Percentiles rank a stretch among this genome's conserved stretches.
phyloP scores from a whole-genome alignment of 2,329 filamentous ascomycete genomes.

The Epicoccum sorghinum region DNA sequence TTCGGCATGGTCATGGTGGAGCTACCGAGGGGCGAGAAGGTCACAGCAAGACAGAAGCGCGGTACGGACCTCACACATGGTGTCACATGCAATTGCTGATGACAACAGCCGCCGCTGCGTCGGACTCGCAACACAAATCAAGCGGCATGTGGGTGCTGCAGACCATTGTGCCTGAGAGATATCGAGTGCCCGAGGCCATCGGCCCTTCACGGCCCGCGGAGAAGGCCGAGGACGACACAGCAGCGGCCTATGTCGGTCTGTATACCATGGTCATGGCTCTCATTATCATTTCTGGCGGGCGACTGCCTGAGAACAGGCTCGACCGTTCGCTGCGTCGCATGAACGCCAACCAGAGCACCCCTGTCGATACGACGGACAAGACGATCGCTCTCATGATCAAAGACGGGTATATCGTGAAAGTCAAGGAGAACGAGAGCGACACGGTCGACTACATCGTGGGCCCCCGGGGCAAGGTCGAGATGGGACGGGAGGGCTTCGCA shows the following conservation, averaged over 20 bases:
- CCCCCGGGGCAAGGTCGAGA: slow-evolving; percentile 82
- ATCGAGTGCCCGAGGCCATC: slow-evolving; percentile 69
- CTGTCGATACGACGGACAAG: slow-evolving; percentile 74
- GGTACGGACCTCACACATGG: slow-evolving; percentile 54
- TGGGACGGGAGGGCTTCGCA: slow-evolving; percentile 77
- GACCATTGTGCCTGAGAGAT: slow-evolving; percentile 71
- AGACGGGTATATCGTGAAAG: slow-evolving; percentile 82
- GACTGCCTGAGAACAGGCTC: slow-evolving; percentile 78
- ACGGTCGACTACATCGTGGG: slow-evolving; percentile 83
- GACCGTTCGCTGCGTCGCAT: slow-evolving; percentile 75
- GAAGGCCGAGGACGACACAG: slow-evolving; percentile 57
- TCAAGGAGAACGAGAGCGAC: slow-evolving; percentile 78
- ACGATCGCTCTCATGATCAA: slow-evolving; percentile 75
- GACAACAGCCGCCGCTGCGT: slow-evolving; percentile 59
- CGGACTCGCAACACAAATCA: slow-evolving; percentile 55
- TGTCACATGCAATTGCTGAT: neutral
- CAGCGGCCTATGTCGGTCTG: slow-evolving; percentile 80
- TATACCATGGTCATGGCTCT: slow-evolving; percentile 81
- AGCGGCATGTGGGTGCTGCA: slow-evolving; percentile 79
- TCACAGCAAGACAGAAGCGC: slow-evolving; percentile 79
- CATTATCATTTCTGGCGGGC: slow-evolving; percentile 73
- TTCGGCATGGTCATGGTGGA: slow-evolving; percentile 96
- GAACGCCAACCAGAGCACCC: slow-evolving; percentile 76
- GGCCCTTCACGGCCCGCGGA: slow-evolving; percentile 68
- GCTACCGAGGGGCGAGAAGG: slow-evolving; percentile 79